Conservation (phyloP, 148 eudicot genomes). For the Dianthus caryophyllus region DNA sequence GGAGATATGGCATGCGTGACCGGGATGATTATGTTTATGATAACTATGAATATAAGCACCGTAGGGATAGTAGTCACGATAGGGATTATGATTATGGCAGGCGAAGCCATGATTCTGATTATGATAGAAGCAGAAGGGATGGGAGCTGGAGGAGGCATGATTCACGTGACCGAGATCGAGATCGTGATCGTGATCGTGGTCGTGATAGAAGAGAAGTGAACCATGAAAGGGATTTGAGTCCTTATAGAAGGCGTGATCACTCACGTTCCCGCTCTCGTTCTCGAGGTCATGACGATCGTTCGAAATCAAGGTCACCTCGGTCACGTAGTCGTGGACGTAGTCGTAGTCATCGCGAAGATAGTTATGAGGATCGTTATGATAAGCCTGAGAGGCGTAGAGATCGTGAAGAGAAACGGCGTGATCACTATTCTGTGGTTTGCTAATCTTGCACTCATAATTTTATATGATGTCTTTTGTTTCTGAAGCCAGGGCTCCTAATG, state of each 20-base stretch:
- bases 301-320: constrained; percentile 78
- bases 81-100: constrained; percentile 76
- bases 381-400: constrained; percentile 71
- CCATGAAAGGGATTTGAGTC: constrained; percentile 69
- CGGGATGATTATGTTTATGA: constrained; percentile 69
- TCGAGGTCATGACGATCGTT: constrained; percentile 63
- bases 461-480: constrained; percentile 1
- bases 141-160: constrained; percentile 78
- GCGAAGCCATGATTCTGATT: constrained; percentile 84
- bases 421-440: constrained; percentile 60
- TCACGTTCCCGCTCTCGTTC: constrained; percentile 78
- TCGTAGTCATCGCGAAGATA: constrained; percentile 79
- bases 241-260: constrained; percentile 58
- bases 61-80: constrained; percentile 78
- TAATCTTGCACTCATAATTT: neutral
- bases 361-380: constrained; percentile 59
- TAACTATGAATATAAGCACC: constrained; percentile 74
- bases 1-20: constrained; percentile 63
- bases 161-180: constrained; percentile 76
- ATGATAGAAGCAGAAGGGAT: constrained; percentile 79
- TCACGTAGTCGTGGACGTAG: constrained; percentile 72
- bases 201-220: constrained; percentile 65
- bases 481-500: neutral
- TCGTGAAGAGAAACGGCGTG: constrained; percentile 70
- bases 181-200: constrained; percentile 58